Conservation (phyloP, 164 flowering plant species). For the Sextonia rubra region DNA sequence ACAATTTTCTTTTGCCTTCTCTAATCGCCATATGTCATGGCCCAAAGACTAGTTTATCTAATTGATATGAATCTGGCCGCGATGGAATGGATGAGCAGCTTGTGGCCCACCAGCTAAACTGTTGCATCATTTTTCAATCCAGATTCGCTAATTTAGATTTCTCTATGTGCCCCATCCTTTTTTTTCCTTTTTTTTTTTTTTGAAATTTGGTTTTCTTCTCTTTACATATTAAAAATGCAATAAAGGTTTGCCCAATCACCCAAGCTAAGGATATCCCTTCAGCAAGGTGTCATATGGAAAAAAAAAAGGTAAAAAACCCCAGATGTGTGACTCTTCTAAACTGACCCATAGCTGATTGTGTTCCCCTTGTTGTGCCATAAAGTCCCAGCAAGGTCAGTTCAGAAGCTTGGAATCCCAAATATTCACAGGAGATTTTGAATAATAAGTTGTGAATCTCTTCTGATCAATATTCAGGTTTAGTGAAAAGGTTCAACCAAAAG, state of each 20-base stretch:
- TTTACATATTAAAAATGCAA: neutral
- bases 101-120: too few relatives aligned
- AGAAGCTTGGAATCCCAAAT: neutral
- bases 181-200: too few relatives aligned
- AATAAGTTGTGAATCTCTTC: neutral
- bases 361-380: neutral
- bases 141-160: too few relatives aligned
- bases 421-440: neutral
- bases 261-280: neutral
- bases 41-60: too few relatives aligned
- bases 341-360: neutral
- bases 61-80: too few relatives aligned
- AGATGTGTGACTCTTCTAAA: neutral
- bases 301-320: neutral
- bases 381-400: neutral
- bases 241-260: neutral
- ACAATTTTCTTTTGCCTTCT: too few relatives aligned
- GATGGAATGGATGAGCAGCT: too few relatives aligned
- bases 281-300: neutral
- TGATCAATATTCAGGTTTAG: neutral
- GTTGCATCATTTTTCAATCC: too few relatives aligned
- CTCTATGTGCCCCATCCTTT: too few relatives aligned
- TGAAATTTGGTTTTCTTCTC: too few relatives aligned
- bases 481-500: neutral
- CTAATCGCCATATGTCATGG: too few relatives aligned